phyloP scores from a whole-genome alignment of 805 yeast genomes.

The Saturnispora halmiae region DNA sequence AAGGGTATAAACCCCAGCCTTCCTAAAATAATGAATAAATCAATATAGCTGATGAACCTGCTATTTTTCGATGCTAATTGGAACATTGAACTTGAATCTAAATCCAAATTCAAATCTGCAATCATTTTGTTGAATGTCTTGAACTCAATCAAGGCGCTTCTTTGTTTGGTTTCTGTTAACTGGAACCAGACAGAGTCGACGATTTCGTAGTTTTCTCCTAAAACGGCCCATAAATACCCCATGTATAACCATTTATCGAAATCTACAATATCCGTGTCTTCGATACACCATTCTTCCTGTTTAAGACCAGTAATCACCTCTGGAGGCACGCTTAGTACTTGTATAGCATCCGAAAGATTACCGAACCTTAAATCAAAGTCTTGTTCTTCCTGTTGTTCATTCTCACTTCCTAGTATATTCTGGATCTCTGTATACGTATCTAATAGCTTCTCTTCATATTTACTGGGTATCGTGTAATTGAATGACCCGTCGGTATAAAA shows the following conservation, averaged over 20 bases:
- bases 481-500: slow-evolving; percentile 8
- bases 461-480: slow-evolving; percentile 29
- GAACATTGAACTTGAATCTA: slow-evolving; percentile 33
- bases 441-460: slow-evolving; percentile 37
- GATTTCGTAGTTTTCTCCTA: slow-evolving; percentile 25
- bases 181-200: slow-evolving; percentile 37
- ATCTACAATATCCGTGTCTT: slow-evolving; percentile 34
- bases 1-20: slow-evolving; percentile 31
- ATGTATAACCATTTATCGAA: slow-evolving; percentile 35
- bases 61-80: slow-evolving; percentile 34
- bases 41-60: slow-evolving; percentile 32
- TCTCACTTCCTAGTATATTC: no score
- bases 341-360: slow-evolving; percentile 20
- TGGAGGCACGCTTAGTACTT: slow-evolving; percentile 7
- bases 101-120: slow-evolving; percentile 24
- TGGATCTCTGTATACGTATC: slow-evolving; percentile 32
- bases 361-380: slow-evolving; percentile 31
- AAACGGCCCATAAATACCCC: slow-evolving; percentile 34
- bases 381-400: slow-evolving; percentile 20
- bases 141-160: not conserved
- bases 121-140: slow-evolving; percentile 17
- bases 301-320: slow-evolving; percentile 5
- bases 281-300: slow-evolving; percentile 10
- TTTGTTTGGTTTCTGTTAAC: slow-evolving; percentile 13
- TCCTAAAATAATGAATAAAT: slow-evolving; percentile 42